These are phyloP conservation scores for Dendrothele bispora DNA, from an alignment of 768 basidiomycete species.

Conservation along the genomic window DNA sequence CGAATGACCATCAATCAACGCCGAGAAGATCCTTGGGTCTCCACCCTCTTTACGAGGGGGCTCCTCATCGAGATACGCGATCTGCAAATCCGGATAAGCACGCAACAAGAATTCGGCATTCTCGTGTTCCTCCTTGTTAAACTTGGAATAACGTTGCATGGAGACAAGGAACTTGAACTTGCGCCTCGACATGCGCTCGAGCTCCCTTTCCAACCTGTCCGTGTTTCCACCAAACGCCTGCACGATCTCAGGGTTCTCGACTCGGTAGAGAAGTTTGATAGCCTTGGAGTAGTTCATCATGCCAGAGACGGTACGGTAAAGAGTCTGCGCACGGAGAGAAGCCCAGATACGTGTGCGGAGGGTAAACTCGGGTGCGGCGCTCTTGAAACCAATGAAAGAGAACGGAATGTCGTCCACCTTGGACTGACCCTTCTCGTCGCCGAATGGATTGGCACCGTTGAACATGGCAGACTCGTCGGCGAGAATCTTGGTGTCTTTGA, in stretches of 20 bases:
- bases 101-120: constrained; percentile 97
- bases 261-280: constrained; percentile 98
- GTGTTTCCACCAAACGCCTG: constrained; percentile 97
- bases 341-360: constrained; percentile 99
- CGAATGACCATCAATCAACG: constrained; percentile 96
- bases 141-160: constrained; percentile 99
- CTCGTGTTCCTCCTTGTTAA: constrained; percentile 99
- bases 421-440: constrained; percentile 77
- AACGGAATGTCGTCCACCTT: constrained; percentile 94
- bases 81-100: constrained; percentile 97
- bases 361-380: constrained; percentile 96
- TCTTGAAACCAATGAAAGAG: constrained; percentile 99
- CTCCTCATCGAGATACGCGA: constrained; percentile 98
- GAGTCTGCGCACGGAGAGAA: constrained; percentile 95
- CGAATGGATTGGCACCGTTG: constrained; percentile 69
- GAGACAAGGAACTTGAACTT: constrained; percentile 99
- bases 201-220: constrained; percentile 92
- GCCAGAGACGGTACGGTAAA: constrained; percentile 97
- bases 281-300: constrained; percentile 99
- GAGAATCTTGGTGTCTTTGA: constrained; percentile 98
- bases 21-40: constrained; percentile 92
- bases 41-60: constrained; percentile 91
- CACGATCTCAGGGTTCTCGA: constrained; percentile 99
- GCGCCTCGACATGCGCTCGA: constrained; percentile 95
- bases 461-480: constrained; percentile 93